These are phyloP conservation scores for Hemileccinum rubropunctum DNA, from an alignment of 768 basidiomycete genomes.

Conservation along the genomic window DNA sequence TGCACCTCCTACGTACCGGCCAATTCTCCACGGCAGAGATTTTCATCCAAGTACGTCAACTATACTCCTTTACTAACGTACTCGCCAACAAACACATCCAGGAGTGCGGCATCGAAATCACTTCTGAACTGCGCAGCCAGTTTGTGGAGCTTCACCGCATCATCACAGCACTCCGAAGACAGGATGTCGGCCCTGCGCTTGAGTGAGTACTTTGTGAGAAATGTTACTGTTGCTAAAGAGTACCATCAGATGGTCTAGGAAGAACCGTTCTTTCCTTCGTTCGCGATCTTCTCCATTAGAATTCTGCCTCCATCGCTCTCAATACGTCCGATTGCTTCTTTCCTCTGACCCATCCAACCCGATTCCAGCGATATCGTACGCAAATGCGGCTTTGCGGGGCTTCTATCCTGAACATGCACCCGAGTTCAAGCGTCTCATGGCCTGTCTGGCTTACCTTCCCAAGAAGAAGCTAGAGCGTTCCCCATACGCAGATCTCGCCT, in stretches of 20 bases:
- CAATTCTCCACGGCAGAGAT: conserved; percentile 75
- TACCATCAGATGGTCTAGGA: conserved; percentile 69
- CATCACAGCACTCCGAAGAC: conserved; percentile 58
- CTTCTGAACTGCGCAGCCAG: conserved; percentile 46
- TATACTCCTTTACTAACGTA: conserved; percentile 1
- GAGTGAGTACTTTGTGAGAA: conserved; percentile 43
- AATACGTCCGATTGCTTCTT: conserved; percentile 79
- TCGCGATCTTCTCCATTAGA: conserved; percentile 77
- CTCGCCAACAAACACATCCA: conserved; percentile 24
- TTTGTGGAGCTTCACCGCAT: conserved; percentile 74
- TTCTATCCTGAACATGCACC: conserved; percentile 60
- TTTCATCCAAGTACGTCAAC: conserved; percentile 60
- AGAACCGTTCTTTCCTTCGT: conserved; percentile 63
- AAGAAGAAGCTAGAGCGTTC: conserved; percentile 60
- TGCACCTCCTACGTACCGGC: conserved; percentile 79
- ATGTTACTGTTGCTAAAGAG: neutral
- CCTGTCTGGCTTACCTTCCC: conserved; percentile 70
- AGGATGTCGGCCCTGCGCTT: conserved; percentile 77
- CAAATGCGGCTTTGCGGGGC: conserved; percentile 57
- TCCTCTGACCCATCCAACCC: conserved; percentile 57
- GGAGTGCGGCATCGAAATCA: conserved; percentile 66
- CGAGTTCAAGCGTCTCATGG: conserved; percentile 71
- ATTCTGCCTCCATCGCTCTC: conserved; percentile 87
- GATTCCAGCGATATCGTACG: conserved; percentile 68
- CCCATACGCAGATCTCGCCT: conserved; percentile 73